Base-by-base conservation (phyloP, 192 early-diverging fungal genomes). In the Entophlyctis helioformis region DNA sequence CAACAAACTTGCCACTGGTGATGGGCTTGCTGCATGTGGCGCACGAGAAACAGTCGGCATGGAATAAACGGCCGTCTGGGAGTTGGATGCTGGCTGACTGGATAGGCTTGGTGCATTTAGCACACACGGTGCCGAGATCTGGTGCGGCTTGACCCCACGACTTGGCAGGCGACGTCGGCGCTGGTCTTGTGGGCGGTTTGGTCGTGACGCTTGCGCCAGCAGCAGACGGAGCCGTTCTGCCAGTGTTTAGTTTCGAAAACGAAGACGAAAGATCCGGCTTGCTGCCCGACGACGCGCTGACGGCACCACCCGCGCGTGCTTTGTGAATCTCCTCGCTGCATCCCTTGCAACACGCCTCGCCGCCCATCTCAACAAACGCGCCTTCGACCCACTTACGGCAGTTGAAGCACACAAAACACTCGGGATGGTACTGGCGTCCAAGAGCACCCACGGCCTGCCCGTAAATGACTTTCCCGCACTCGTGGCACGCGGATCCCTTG, bases 381-480 rank as follows among this genome's bases (percentile, higher is more conserved):
- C 41, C 41, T 0, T 13, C 16, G 2, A 51, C 11, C 0, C 13
- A 3, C 9, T 12, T n/a, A 1, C 24, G 19, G 50, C 50, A 51
- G 25, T 51, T 51, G 50, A 51, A 44, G 39, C 50, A 51, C 38
- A 43, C 21, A 26, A 57, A 57, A 36, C 55, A 57, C 13, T 32
- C 26, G 23, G 49, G 50, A 44, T 57, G 55, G 20, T 44, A 57
- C 16, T 35, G 16, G 22, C 25, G 18, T 13, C 34, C 28, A 26
- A 44, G 28, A 29, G 50, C 55, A n/a, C 42, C 43, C 10, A 57
- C 21, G 13, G 26, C 55, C 4, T 39, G 15, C 3, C 55, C 55
- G 55, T 57, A 44, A 4, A 57, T 54, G 39, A 54, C 50, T 25
- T 53, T 27, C 1, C 13, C 7, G 36, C 55, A 57, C 19, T 27